A percentile compares a stretch with the other conserved stretches of the same genome.
Evolutionary conservation across 345 rosid genomes (phyloP).

Genomic region (Linum lewisii): DNA sequence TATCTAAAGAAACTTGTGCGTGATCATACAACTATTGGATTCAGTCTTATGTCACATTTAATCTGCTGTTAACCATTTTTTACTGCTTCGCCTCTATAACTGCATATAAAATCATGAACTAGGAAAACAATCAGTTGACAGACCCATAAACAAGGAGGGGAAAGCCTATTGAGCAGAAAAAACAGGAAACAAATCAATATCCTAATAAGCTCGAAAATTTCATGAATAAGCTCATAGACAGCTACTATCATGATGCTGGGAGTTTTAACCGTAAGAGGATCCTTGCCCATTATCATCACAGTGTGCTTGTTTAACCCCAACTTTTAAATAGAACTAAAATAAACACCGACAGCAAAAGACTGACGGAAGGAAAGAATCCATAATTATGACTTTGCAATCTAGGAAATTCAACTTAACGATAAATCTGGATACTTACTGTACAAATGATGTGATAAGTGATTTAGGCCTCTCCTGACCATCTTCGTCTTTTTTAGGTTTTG

Average conservation of each 20-base stretch:
- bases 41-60: background rate
- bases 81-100: background rate
- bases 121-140: background rate
- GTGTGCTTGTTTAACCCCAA: background rate
- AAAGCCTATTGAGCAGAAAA: background rate
- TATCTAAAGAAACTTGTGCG: too few relatives aligned
- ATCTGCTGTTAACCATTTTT: background rate
- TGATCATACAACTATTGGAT: background rate
- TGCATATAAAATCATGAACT: background rate
- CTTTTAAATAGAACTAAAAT: background rate
- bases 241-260: too few relatives aligned
- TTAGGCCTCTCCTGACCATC: slow-evolving; percentile 51
- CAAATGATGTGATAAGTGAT: slow-evolving; percentile 35
- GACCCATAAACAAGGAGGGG: background rate
- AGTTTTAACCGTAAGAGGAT: too few relatives aligned
- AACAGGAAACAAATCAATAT: too few relatives aligned
- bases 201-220: too few relatives aligned
- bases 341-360: background rate
- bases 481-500: slow-evolving; percentile 30
- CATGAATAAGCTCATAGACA: too few relatives aligned
- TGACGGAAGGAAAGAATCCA: background rate
- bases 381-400: too few relatives aligned
- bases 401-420: too few relatives aligned
- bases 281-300: too few relatives aligned
- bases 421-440: slow-evolving; percentile 27